A percentile compares a stretch with the other conserved stretches of the same genome.
Conservation (phyloP, 2,329 filamentous ascomycete genomes). For the Pseudocercospora cruenta region DNA sequence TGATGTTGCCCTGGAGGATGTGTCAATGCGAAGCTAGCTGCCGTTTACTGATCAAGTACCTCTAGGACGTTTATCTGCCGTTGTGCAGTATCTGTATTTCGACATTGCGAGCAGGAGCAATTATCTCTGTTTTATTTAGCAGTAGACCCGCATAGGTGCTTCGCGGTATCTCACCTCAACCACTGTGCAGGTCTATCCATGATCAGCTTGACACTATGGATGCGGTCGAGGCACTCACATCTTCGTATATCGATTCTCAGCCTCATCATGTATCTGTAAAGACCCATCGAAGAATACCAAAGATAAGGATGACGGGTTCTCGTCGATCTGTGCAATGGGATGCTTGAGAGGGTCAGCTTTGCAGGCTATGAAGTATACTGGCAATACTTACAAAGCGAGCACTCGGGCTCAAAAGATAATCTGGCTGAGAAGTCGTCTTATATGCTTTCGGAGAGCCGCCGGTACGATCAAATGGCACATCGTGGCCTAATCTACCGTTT, state of each 20-base stretch:
- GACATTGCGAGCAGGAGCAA: constrained; percentile 34
- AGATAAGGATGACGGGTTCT: constrained; percentile 11
- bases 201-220: background rate
- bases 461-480: constrained; percentile 23
- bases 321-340: constrained; percentile 24
- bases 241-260: constrained; percentile 20
- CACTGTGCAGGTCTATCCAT: constrained; percentile 25
- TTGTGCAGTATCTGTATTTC: constrained; percentile 37
- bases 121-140: constrained; percentile 29
- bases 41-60: no score
- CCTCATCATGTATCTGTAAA: constrained; percentile 23
- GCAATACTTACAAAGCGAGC: constrained; percentile 18
- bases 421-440: constrained; percentile 22
- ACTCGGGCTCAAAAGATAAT: constrained; percentile 18
- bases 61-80: constrained; percentile 39
- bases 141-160: background rate
- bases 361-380: background rate
- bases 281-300: constrained; percentile 23
- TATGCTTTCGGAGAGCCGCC: constrained; percentile 21
- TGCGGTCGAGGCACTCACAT: constrained; percentile 18
- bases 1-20: constrained; percentile 17
- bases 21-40: no score
- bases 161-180: constrained; percentile 21
- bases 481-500: constrained; percentile 17
- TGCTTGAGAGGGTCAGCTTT: constrained; percentile 19